Evolutionary conservation across 352 stramenopile genomes (phyloP).

Genomic region (Globisporangium nodosum): DNA sequence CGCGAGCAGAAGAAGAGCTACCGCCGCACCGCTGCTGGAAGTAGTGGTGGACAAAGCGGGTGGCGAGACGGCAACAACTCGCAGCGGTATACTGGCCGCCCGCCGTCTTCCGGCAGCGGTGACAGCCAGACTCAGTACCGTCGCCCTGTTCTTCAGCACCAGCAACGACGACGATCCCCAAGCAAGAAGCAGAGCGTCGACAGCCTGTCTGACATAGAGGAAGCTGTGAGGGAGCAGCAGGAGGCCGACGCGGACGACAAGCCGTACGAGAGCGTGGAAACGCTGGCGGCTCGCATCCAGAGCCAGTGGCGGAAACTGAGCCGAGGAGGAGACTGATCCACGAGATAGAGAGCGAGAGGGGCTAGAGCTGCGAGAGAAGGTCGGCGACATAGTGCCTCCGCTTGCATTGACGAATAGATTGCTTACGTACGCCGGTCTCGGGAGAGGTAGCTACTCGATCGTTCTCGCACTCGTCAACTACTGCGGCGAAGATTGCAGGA

Average conservation of each 20-base stretch:
- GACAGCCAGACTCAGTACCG: neutral
- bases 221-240: neutral
- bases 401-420: too few relatives aligned
- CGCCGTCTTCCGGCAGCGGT: neutral
- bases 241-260: neutral
- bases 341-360: too few relatives aligned
- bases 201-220: neutral
- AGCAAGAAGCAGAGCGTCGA: neutral
- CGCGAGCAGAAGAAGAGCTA: conserved; percentile 34
- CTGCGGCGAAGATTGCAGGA: too few relatives aligned
- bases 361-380: too few relatives aligned
- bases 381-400: too few relatives aligned
- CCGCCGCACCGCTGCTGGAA: neutral
- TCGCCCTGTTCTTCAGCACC: conserved; percentile 1
- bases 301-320: conserved; percentile 11
- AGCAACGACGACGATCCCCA: neutral
- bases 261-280: neutral
- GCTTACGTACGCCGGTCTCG: too few relatives aligned
- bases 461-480: too few relatives aligned
- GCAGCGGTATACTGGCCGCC: neutral
- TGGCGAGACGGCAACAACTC: neutral
- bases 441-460: too few relatives aligned
- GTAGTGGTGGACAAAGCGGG: neutral
- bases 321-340: neutral
- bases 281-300: conserved; percentile 8